A percentile compares a stretch with the other conserved stretches of the same genome.
These are phyloP conservation scores for Naganishia albida DNA, from an alignment of 1,284 basidiomycete species.

Conservation along the genomic window DNA sequence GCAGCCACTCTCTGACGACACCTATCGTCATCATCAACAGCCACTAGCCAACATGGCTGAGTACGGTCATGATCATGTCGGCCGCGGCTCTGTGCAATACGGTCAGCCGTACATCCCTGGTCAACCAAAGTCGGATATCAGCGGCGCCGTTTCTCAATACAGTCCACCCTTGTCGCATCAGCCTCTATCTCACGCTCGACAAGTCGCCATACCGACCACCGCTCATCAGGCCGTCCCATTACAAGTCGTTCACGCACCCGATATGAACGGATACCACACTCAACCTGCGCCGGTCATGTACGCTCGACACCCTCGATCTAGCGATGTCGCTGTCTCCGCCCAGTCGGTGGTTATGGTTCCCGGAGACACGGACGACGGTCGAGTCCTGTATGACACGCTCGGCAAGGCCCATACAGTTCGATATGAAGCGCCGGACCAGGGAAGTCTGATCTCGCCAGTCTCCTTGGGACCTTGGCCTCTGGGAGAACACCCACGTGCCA, in stretches of 20 bases:
- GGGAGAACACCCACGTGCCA: background rate
- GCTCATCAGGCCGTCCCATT: background rate
- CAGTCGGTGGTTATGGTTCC: background rate
- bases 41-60: conserved; percentile 1
- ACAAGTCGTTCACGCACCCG: background rate
- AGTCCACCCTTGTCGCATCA: conserved; percentile 14
- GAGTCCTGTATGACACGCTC: background rate
- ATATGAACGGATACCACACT: conserved; percentile 2
- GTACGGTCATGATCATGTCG: background rate
- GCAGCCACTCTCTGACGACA: background rate
- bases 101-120: background rate
- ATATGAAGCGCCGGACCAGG: background rate
- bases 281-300: background rate
- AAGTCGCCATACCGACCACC: background rate
- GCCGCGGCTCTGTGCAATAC: background rate
- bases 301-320: background rate
- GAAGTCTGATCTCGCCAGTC: background rate
- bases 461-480: background rate
- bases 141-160: background rate
- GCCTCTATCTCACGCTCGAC: conserved; percentile 17
- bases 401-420: background rate
- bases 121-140: background rate
- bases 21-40: background rate
- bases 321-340: background rate
- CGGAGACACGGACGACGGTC: background rate